phyloP scores from a whole-genome alignment of 129 eudicot genomes.

The Gnaphalium uliginosum region DNA sequence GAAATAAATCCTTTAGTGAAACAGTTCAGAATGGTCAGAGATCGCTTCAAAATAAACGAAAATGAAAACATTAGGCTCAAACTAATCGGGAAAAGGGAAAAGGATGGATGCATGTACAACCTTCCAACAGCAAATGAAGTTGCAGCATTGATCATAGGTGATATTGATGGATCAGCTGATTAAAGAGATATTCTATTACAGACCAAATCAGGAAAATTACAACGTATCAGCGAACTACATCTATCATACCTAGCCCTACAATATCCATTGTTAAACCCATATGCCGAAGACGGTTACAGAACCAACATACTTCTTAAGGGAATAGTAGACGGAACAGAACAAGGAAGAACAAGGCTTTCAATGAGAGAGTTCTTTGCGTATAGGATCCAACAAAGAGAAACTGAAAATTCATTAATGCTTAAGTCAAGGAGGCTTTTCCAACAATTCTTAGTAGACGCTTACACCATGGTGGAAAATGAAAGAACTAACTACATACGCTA shows the following conservation, averaged over 20 bases:
- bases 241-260: neutral
- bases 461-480: no score
- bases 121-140: neutral
- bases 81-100: neutral
- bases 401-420: no score
- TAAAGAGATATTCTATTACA: neutral
- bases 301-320: no score
- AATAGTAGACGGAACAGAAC: no score
- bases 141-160: neutral
- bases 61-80: neutral
- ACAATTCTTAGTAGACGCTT: no score
- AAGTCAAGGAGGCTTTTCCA: no score
- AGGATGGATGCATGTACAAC: neutral
- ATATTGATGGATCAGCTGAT: neutral
- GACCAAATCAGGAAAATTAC: neutral
- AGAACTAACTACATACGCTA: no score
- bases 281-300: neutral
- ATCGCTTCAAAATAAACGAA: neutral
- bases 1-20: neutral
- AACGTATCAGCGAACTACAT: neutral
- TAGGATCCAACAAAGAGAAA: no score
- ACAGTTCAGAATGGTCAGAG: neutral
- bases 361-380: no score
- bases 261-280: neutral
- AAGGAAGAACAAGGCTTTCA: no score